Percentiles rank a stretch among this genome's conserved stretches.
Conservation (phyloP, 75 land plant species). For the Larix kaempferi region DNA sequence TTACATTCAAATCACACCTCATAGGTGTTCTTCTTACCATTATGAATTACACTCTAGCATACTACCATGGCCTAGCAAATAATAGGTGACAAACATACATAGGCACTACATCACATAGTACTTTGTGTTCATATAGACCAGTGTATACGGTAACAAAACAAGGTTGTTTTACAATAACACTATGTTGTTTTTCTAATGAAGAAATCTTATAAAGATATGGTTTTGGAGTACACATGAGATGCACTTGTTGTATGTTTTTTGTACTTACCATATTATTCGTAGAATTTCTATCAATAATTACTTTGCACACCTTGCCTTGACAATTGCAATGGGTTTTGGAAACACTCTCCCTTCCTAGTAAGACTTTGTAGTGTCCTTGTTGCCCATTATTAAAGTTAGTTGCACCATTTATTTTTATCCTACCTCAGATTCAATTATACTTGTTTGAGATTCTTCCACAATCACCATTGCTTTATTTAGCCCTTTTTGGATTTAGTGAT, state of each 20-base stretch:
- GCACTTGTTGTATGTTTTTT: neutral
- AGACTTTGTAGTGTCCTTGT: too few species aligned
- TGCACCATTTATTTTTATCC: too few species aligned
- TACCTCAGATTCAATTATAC: too few species aligned
- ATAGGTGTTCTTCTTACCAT: neutral
- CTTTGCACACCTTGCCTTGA: neutral
- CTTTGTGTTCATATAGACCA: neutral
- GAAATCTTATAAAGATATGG: neutral
- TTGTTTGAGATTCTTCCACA: too few species aligned
- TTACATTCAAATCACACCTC: neutral
- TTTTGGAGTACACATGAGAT: neutral
- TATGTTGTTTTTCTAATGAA: neutral
- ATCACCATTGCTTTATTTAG: too few species aligned
- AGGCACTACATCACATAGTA: neutral
- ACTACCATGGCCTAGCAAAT: neutral
- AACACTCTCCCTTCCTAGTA: too few species aligned
- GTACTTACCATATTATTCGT: neutral
- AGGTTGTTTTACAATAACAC: neutral
- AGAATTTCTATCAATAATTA: neutral
- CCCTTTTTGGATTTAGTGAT: too few species aligned
- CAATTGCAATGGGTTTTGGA: neutral
- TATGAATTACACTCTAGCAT: neutral
- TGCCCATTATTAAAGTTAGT: too few species aligned
- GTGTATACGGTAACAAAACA: neutral
- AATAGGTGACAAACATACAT: neutral